These are phyloP conservation scores for Epipyxis sp. DNA, from an alignment of 108 stramenopile genomes.

Conservation along the genomic window DNA sequence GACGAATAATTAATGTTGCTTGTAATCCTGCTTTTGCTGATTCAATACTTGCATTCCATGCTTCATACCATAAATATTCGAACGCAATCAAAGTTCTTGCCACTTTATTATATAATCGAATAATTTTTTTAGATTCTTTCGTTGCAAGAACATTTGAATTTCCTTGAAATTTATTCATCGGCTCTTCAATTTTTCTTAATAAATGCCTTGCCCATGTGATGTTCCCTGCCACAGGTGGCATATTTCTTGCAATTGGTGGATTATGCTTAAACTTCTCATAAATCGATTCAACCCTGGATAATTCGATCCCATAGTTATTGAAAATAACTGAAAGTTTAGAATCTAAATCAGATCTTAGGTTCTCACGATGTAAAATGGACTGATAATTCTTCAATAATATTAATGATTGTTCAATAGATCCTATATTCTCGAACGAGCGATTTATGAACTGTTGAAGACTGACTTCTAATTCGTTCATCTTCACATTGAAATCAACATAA, in stretches of 20 bases:
- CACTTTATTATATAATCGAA: conserved; percentile 59
- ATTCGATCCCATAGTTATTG: conserved; percentile 61
- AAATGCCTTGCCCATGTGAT: conserved; percentile 65
- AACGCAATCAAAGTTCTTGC: conserved; percentile 63
- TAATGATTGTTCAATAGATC: conserved; percentile 57
- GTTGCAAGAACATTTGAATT: conserved; percentile 49
- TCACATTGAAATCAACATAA: conserved; percentile 65
- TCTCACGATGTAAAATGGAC: conserved; percentile 54
- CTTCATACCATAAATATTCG: conserved; percentile 67
- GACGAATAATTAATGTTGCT: conserved; percentile 63
- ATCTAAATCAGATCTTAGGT: conserved; percentile 54
- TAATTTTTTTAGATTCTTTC: conserved; percentile 59
- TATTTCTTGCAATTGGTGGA: conserved; percentile 58
- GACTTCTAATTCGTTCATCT: conserved; percentile 58
- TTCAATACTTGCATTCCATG: conserved; percentile 58
- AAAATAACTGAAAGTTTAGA: conserved; percentile 57
- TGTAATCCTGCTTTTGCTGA: conserved; percentile 58
- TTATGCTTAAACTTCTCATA: conserved; percentile 59
- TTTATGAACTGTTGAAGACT: conserved; percentile 58
- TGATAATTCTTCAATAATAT: conserved; percentile 56
- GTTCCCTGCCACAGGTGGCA: conserved; percentile 66
- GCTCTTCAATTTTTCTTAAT: conserved; percentile 59
- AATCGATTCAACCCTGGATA: conserved; percentile 51
- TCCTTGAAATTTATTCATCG: conserved; percentile 56
- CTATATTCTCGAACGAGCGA: conserved; percentile 55